These are phyloP conservation scores for Trypanosoma avium DNA, from an alignment of 208 protist genomes.

Conservation along the genomic window DNA sequence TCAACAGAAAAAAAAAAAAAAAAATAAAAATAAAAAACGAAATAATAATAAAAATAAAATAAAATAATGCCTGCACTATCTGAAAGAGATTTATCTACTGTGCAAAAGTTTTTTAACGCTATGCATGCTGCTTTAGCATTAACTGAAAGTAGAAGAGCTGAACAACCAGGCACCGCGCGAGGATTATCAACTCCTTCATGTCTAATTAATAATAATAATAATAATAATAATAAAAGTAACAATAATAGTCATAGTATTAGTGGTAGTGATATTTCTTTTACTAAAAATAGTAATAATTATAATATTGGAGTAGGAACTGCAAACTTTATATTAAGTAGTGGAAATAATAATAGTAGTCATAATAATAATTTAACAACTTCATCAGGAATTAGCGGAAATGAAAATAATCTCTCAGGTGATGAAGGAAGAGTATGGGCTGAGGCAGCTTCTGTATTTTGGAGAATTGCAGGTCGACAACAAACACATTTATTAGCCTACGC, in stretches of 20 bases:
- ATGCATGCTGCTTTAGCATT: constrained; percentile 34
- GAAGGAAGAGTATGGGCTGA: constrained; percentile 79
- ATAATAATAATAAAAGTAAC: not conserved
- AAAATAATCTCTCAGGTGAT: no score
- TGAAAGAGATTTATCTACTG: constrained; percentile 53
- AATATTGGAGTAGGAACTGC: no score
- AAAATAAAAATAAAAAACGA: constrained; percentile 11
- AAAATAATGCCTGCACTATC: constrained; percentile 47
- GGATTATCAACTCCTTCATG: not conserved
- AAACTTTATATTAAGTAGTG: no score
- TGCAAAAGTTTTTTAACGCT: constrained; percentile 68
- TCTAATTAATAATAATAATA: not conserved
- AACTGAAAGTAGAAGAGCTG: constrained; percentile 7
- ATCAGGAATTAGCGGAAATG: no score
- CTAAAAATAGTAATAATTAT: no score
- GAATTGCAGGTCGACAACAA: constrained; percentile 55
- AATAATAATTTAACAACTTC: no score
- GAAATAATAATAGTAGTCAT: no score
- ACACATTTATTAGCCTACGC: constrained; percentile 56
- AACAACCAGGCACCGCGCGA: not conserved
- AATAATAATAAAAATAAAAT: not conserved
- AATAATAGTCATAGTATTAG: no score
- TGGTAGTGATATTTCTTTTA: no score
- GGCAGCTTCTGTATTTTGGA: constrained; percentile 58
- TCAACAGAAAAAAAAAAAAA: not conserved